These are phyloP conservation scores for Talaromyces stipitatus DNA, from an alignment of 495 filamentous ascomycete species.

Conservation along the genomic window DNA sequence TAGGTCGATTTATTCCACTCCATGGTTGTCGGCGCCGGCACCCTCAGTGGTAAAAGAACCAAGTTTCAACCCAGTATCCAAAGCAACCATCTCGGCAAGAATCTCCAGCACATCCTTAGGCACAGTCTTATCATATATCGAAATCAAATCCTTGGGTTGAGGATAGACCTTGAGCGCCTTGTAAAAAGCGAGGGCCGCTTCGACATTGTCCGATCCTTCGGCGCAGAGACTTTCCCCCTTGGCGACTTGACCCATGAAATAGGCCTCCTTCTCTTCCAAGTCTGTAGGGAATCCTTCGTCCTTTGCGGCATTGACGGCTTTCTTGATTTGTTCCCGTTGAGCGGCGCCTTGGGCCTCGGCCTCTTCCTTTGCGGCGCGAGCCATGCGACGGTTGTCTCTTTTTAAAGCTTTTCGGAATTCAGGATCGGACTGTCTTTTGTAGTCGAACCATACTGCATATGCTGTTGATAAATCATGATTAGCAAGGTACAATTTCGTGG, in stretches of 20 bases:
- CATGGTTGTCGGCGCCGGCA: slow-evolving; percentile 28
- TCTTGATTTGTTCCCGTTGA: slow-evolving; percentile 66
- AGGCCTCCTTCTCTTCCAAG: slow-evolving; percentile 83
- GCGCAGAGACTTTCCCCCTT: slow-evolving; percentile 70
- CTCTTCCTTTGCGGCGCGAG: slow-evolving; percentile 68
- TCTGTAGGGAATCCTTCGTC: slow-evolving; percentile 85
- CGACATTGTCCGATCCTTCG: slow-evolving; percentile 62
- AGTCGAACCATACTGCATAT: slow-evolving; percentile 92
- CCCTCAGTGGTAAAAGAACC: slow-evolving; percentile 38
- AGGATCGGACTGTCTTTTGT: slow-evolving; percentile 78
- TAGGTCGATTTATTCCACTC: slow-evolving; percentile 27
- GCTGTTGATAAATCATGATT: slow-evolving; percentile 24
- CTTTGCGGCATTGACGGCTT: slow-evolving; percentile 66
- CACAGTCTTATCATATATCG: slow-evolving; percentile 96
- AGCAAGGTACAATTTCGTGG: not conserved
- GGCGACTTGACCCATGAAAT: slow-evolving; percentile 93
- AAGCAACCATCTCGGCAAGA: slow-evolving; percentile 94
- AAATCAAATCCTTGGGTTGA: slow-evolving; percentile 82
- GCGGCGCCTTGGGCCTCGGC: slow-evolving; percentile 56
- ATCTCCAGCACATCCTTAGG: slow-evolving; percentile 91
- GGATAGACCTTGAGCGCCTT: slow-evolving; percentile 98
- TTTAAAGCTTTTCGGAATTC: slow-evolving; percentile 81
- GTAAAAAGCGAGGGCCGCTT: slow-evolving; percentile 92
- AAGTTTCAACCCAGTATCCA: slow-evolving; percentile 66
- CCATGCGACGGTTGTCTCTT: slow-evolving; percentile 70